A percentile compares a stretch with the other conserved stretches of the same genome.
phyloP scores from a whole-genome alignment of 2,329 filamentous ascomycete species.

The Diaporthe aspalathi region DNA sequence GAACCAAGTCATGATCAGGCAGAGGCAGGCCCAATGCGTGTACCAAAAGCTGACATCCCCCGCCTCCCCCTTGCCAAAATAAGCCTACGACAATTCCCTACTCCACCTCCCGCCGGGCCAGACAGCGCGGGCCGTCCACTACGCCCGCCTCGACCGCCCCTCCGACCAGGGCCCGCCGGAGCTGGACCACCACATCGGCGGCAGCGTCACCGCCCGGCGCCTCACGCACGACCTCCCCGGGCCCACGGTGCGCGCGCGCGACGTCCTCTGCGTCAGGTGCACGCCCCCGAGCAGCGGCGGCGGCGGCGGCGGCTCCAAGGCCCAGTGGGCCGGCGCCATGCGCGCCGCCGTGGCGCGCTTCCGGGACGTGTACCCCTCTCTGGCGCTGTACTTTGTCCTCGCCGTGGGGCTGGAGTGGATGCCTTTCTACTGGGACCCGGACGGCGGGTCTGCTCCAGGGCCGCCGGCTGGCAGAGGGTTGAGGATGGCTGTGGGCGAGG shows the following conservation, averaged over 20 bases:
- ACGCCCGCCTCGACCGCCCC: not conserved
- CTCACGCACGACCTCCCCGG: not conserved
- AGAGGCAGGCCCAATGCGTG: too few relatives aligned
- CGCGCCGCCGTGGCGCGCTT: not conserved
- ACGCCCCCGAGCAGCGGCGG: not conserved
- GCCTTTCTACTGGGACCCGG: constrained; percentile 5
- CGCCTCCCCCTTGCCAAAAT: too few relatives aligned
- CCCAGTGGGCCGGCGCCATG: not conserved
- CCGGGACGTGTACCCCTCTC: not conserved
- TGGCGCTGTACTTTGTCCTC: not conserved
- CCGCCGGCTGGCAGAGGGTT: not conserved
- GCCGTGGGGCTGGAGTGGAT: constrained; percentile 4
- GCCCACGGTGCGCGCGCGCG: not conserved
- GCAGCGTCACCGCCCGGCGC: not conserved
- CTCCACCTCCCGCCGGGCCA: not conserved
- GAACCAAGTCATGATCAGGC: too few relatives aligned
- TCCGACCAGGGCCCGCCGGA: not conserved
- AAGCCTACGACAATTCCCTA: not conserved
- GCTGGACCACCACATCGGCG: not conserved
- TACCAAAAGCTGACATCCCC: too few relatives aligned
- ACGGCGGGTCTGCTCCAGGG: not conserved
- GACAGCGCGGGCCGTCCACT: not conserved
- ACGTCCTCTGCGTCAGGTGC: not conserved
- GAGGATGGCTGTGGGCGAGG: not conserved
- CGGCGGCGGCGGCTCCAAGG: not conserved